Evolutionary conservation across 495 filamentous ascomycete species (phyloP).

Genomic region (Coniosporium apollinis): DNA sequence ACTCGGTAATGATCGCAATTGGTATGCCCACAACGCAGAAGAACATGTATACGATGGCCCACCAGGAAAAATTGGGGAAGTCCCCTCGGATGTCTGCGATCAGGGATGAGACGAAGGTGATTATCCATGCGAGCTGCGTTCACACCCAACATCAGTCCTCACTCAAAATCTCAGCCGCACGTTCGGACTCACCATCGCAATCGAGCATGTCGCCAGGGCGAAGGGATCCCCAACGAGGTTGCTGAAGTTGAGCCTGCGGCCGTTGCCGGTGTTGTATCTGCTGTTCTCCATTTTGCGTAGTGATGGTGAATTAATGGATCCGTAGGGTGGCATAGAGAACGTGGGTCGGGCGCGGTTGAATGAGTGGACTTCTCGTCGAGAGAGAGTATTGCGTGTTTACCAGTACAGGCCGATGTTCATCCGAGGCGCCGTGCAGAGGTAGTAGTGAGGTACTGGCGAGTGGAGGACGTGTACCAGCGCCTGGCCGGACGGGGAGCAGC

Average conservation of each 20-base stretch:
- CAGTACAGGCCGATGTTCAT: too few relatives aligned
- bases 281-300: constrained; percentile 63
- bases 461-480: too few relatives aligned
- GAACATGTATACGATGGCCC: constrained; percentile 70
- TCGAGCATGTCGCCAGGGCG: constrained; percentile 83
- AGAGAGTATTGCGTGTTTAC: too few relatives aligned
- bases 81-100: constrained; percentile 42
- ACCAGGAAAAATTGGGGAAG: constrained; percentile 84
- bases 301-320: constrained; percentile 55
- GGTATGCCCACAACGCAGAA: constrained; percentile 65
- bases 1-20: constrained; percentile 64
- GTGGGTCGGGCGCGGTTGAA: neutral
- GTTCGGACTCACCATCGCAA: constrained; percentile 55
- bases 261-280: constrained; percentile 32
- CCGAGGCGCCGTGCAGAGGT: too few relatives aligned
- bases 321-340: constrained; percentile 48
- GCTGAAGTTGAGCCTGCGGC: constrained; percentile 43
- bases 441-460: too few relatives aligned
- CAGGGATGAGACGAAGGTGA: constrained; percentile 72
- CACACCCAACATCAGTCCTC: neutral
- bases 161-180: neutral
- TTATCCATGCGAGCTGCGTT: constrained; percentile 77
- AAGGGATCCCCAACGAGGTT: constrained; percentile 95
- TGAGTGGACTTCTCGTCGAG: constrained; percentile 20
- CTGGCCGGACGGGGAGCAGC: too few relatives aligned